A percentile compares a stretch with the other conserved stretches of the same genome.
These are phyloP conservation scores for Nepenthes gracilis DNA, from an alignment of 148 eudicot genomes.

Conservation along the genomic window DNA sequence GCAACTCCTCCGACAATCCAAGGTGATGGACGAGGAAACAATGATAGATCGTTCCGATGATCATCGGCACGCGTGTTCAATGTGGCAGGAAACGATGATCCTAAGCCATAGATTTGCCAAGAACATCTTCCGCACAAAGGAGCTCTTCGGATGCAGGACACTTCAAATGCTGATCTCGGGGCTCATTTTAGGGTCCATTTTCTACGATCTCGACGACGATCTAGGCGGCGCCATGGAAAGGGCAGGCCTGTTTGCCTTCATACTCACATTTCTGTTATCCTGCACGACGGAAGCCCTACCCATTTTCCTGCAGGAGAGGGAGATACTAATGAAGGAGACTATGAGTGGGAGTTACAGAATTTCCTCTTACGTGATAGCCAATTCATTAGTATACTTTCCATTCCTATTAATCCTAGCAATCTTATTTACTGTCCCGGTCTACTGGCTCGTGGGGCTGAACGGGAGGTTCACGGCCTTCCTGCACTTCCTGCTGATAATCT, in stretches of 20 bases:
- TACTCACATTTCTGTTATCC: constrained; percentile 69
- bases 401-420: constrained; percentile 60
- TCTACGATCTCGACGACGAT: constrained; percentile 52
- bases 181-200: constrained; percentile 72
- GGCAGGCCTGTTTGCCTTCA: constrained; percentile 91
- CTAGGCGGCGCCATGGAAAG: constrained; percentile 69
- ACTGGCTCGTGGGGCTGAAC: constrained; percentile 80
- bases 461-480: constrained; percentile 42
- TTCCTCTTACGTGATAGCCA: constrained; percentile 87
- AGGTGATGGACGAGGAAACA: constrained; percentile 58
- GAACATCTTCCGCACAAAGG: constrained; percentile 70
- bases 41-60: constrained; percentile 8
- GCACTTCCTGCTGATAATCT: constrained; percentile 67
- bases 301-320: constrained; percentile 85
- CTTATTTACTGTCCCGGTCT: constrained; percentile 62
- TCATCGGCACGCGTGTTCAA: constrained; percentile 43
- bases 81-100: constrained; percentile 43
- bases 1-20: constrained; percentile 85
- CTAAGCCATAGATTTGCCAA: constrained; percentile 74
- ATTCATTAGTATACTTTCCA: constrained; percentile 82
- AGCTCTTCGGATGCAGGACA: constrained; percentile 69
- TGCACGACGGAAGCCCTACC: constrained; percentile 89
- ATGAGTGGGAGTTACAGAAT: constrained; percentile 82
- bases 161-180: constrained; percentile 81
- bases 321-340: constrained; percentile 89